Evolutionary conservation across 2,329 filamentous ascomycete species (phyloP), one percentile per base, ranked within the genome.

Genomic region (Alternaria burnsii): DNA sequence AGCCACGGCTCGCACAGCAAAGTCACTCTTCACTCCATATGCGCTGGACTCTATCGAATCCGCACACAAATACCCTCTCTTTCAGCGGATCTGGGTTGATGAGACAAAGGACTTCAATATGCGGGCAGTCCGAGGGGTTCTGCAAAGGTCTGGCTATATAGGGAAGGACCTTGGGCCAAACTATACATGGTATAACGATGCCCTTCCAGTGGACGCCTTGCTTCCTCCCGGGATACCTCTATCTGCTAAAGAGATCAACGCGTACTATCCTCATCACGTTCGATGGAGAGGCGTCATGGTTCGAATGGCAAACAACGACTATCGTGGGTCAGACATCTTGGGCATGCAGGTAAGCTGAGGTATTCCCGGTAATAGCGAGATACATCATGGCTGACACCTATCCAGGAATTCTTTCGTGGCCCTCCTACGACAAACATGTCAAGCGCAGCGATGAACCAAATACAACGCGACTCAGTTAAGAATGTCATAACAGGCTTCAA

Each of bases 251-350:
- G 71, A 76, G 51, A 63, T 76, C 1, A 58, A 50, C 11, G 67
- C 69, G 2, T 76, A 65, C 63, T 76, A 74, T 32, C 72, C 73
- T 0, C 71, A 75, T 42, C 71, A 75, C 43, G 52, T 71, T 11
- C 67, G 67, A 1, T 68, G 65, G 66, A 66, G 61, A 52, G 63
- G 58, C 5, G 57, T 75, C 4, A 70, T 67, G 63, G n/a, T 71
- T 3, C 68, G 73, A 0, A 62, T 75, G 2, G 41, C 63, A 7
- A 64, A 67, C 10, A 75, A 74, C 24, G 56, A 62, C 10, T 75
- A 69, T 38, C 58, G 57, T 2, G 67, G 68, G 2, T 4, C 44
- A 43, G 68, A 72, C 5, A 68, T 74, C 4, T 22, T 70, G 5
- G 68, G 50, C 9, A 71, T 74, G 26, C 68, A 72, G 32, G 69